Conservation (phyloP, 768 basidiomycete species). For the Leucocoprinus sp. region DNA sequence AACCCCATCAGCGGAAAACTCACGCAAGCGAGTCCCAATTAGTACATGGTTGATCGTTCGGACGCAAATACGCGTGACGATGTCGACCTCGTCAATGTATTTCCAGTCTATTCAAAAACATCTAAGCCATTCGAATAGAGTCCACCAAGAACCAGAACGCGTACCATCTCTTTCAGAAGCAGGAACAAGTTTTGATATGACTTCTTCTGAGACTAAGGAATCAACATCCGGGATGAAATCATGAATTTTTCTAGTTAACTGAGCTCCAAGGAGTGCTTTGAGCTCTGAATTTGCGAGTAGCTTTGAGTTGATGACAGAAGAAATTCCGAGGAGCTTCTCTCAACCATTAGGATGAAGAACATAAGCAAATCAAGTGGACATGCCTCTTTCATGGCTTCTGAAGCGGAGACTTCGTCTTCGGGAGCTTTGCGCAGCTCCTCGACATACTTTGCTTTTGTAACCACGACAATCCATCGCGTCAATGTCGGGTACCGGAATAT, state of each 20-base stretch:
- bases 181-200: background rate
- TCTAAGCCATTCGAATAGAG: no score
- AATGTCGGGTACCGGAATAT: conserved; percentile 19
- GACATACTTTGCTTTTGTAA: conserved; percentile 21
- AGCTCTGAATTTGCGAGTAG: conserved; percentile 1
- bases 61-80: conserved; percentile 4
- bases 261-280: conserved; percentile 7
- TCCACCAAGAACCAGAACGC: background rate
- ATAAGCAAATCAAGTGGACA: background rate
- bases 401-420: conserved; percentile 29
- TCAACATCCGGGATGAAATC: background rate
- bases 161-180: conserved; percentile 3
- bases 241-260: conserved; percentile 3
- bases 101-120: conserved; percentile 13
- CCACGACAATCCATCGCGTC: conserved; percentile 31
- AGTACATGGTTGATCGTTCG: conserved; percentile 10
- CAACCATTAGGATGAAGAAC: background rate
- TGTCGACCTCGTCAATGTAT: conserved; percentile 11
- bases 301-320: background rate
- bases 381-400: conserved; percentile 25
- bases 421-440: conserved; percentile 33
- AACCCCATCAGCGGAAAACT: background rate
- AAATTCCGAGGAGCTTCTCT: conserved; percentile 2
- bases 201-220: background rate
- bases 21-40: conserved; percentile 10